A percentile compares a stretch with the other conserved stretches of the same genome.
Evolutionary conservation across 306 rosid species (phyloP).

Genomic region (Luffa acutangula): DNA sequence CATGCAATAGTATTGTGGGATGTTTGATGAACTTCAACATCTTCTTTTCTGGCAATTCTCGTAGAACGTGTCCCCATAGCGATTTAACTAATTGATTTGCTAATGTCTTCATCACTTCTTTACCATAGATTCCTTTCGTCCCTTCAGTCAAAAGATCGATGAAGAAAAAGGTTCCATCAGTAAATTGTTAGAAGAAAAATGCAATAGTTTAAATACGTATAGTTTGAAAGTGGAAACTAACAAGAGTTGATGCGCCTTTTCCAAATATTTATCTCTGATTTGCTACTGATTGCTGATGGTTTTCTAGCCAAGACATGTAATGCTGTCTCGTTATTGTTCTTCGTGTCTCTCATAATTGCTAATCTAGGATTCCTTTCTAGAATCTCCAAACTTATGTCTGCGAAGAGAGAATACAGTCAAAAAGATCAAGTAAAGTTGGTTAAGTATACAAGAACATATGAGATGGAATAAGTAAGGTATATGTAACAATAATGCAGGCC

Average conservation of each 20-base stretch:
- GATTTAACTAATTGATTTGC: slow-evolving; percentile 11
- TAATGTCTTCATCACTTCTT: background rate
- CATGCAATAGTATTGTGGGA: background rate
- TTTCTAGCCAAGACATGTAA: slow-evolving; percentile 18
- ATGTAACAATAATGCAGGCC: no score
- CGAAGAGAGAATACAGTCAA: background rate
- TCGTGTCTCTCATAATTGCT: background rate
- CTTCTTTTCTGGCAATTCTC: background rate
- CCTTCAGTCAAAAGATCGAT: background rate
- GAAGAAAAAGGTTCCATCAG: background rate
- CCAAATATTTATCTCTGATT: slow-evolving; percentile 2
- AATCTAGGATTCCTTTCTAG: background rate
- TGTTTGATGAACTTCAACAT: background rate
- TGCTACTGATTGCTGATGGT: slow-evolving; percentile 4
- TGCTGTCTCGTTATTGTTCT: background rate
- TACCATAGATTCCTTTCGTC: background rate
- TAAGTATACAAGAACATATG: background rate
- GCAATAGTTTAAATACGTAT: background rate
- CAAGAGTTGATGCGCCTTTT: slow-evolving; percentile 4
- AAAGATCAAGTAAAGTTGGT: background rate
- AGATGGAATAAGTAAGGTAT: no score
- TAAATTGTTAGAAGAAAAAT: background rate
- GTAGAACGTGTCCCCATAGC: slow-evolving; percentile 7
- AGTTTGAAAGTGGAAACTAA: slow-evolving; percentile 2
- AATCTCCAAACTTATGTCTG: slow-evolving; percentile 8